Base-by-base conservation (phyloP, 2,329 filamentous ascomycete species). In the Didymella pinodella region DNA sequence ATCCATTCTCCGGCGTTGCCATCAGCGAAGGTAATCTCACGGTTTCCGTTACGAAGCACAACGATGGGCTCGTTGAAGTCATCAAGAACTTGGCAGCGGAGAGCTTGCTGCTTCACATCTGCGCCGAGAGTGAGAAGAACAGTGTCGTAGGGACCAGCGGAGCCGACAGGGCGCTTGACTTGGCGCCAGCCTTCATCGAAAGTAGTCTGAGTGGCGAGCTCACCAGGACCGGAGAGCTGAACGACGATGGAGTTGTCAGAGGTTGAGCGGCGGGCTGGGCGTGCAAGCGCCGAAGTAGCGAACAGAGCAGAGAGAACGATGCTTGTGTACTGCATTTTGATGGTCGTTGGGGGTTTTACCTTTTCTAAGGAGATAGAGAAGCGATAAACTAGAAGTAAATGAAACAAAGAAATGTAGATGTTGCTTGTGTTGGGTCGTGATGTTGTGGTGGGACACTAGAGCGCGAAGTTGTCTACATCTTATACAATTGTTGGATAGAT, bases 301-400 rank as follows among this genome's bases (percentile, higher is more conserved):
- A 61, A 41, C 28, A 65, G 46, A 16, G 51, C 49, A 25, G 59
- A 48, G n/a, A 58, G 49, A 26, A 66, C 46, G 43, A 65, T 34
- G 29, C 52, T 54, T 1, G 57, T 54, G 55, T 65, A 66, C 28
- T 63, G 60, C 64, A 66, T 66, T 16, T 34, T 63, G 51, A 34
- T 26, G 16, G 14, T 34, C 3, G 6, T 46, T 40, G 36, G 36
- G 7, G 4, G 6, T 51, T 59, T 49, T 22, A 2, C 12, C 48
- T 49, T 50, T 55, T 48, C 34, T 34, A 47, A 59, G 16, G 14
- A 43, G 25, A 55, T 47, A 22, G 22, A 47, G 34, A 16, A 31
- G 7, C 22, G 20, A 41, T 34, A 22, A 18, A 18, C 31, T 36
- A 4, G 44, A 43, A 46, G 34, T 22, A 36, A 14, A 29, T 7